Base-by-base conservation (phyloP, 495 filamentous ascomycete genomes). In the Aspergillus asperescens region DNA sequence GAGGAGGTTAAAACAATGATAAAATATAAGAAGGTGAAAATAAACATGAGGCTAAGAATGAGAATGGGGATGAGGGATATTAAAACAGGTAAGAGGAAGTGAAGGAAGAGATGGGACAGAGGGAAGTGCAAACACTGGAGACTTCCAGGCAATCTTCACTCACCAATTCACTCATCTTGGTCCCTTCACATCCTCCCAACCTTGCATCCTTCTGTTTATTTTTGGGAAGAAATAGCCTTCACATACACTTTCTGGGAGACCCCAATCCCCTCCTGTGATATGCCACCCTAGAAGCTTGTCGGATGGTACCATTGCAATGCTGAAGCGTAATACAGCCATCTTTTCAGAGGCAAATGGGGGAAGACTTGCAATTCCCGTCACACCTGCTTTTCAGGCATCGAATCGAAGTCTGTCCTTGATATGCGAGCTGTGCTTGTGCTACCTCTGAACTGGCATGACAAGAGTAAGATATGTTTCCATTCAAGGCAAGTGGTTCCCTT, bases 351-450 rank as follows among this genome's bases (percentile, higher is more conserved):
- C 29, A 13, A 6, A 32, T 32, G 29, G 3, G 10, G 29, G 10
- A 13, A 15, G 32, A n/a, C n/a, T 35, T 10, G 32, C 12, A 47
- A 35, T 5, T 18, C 20, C 8, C 32, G 25, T 39, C 42, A 54
- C 42, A 23, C 31, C 15, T 40, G 42, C 31, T 10, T 47, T 1
- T 20, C 19, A 8, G 12, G 15, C 20, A 24, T 54, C 42, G 24
- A 47, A 54, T 49, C 20, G 9, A 35, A 29, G 25, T 38, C 23
- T 7, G 24, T 22, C 18, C 18, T 40, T 9, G 23, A 22, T 23
- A 45, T 12, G n/a, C 23, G 20, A 47, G 24, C 23, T 22, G 40
- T 29, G 32, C 10, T 47, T 54, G 51, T 54, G 34, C 32, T 15
- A 47, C 51, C 15, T 23, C 16, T 13, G 13, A 16, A 40, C 7